These are phyloP conservation scores for Cladophialophora immunda DNA, from an alignment of 2,329 filamentous ascomycete species.

Conservation along the genomic window DNA sequence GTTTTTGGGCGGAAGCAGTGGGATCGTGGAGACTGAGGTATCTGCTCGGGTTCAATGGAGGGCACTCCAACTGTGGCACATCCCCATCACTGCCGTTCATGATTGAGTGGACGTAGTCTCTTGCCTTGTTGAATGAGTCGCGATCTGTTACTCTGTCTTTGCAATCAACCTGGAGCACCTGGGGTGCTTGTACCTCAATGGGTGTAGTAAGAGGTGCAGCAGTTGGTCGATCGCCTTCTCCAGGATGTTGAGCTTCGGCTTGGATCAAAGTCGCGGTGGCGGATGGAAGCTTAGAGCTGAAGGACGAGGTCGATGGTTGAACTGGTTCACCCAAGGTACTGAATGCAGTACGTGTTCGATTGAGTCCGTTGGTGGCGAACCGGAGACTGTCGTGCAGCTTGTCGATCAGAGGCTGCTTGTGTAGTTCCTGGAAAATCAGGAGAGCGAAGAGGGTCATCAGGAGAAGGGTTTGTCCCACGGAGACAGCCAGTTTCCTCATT, in stretches of 20 bases:
- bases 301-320: not conserved
- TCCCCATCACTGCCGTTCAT: constrained; percentile 3
- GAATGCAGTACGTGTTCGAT: constrained; percentile 34
- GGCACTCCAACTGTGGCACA: constrained; percentile 13
- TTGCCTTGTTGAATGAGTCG: not conserved
- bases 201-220: not conserved
- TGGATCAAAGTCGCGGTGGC: not conserved
- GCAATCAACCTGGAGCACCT: constrained; percentile 10
- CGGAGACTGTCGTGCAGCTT: constrained; percentile 6
- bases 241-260: not conserved
- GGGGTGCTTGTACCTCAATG: not conserved
- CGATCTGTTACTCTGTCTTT: not conserved
- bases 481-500: constrained; percentile 11
- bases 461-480: constrained; percentile 11
- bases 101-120: constrained; percentile 13
- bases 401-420: constrained; percentile 15
- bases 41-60: constrained; percentile 16
- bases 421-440: constrained; percentile 10
- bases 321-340: not conserved
- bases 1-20: not conserved
- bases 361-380: constrained; percentile 8
- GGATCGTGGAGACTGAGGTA: constrained; percentile 17
- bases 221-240: not conserved
- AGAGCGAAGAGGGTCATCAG: constrained; percentile 9
- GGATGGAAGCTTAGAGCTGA: not conserved